A percentile compares a stretch with the other conserved stretches of the same genome.
phyloP scores from a whole-genome alignment of 208 protist genomes.

The Leishmania amazonensis region DNA sequence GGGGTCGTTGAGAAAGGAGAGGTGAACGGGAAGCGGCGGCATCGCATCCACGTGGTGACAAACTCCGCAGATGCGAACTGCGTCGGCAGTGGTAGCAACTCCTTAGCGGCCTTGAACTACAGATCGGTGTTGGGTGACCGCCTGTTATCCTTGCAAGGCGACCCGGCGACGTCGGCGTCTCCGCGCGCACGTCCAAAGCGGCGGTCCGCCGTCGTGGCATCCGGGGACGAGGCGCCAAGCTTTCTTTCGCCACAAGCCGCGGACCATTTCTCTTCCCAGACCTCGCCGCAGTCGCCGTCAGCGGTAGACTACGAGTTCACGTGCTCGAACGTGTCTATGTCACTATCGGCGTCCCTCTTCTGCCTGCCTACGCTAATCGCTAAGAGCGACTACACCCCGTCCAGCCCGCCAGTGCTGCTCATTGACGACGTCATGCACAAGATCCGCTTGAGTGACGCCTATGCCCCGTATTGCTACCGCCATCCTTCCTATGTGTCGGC shows the following conservation, averaged over 20 bases:
- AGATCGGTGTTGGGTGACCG: not conserved
- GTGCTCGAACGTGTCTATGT: not conserved
- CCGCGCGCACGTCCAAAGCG: slow-evolving; percentile 7
- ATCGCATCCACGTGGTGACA: not conserved
- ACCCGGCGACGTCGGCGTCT: not conserved
- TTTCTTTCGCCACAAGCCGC: not conserved
- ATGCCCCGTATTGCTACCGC: slow-evolving; percentile 63
- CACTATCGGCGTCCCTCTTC: not conserved
- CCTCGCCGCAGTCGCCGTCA: not conserved
- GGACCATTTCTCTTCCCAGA: not conserved
- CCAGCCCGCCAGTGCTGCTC: slow-evolving; percentile 10
- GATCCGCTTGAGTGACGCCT: slow-evolving; percentile 60
- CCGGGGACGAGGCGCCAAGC: not conserved
- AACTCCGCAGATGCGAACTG: not conserved
- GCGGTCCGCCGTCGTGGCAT: not conserved
- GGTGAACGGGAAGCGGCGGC: not conserved
- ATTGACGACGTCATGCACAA: slow-evolving; percentile 43
- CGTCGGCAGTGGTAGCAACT: not conserved
- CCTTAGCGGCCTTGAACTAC: not conserved
- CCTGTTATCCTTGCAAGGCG: not conserved
- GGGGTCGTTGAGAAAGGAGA: not conserved
- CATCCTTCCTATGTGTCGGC: slow-evolving; percentile 67
- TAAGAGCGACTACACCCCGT: not conserved
- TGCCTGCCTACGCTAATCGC: not conserved
- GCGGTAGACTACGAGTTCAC: not conserved